Percentiles rank a stretch among this genome's conserved stretches.
phyloP scores from a whole-genome alignment of 2,329 filamentous ascomycete genomes.

The Penicillium sp. region DNA sequence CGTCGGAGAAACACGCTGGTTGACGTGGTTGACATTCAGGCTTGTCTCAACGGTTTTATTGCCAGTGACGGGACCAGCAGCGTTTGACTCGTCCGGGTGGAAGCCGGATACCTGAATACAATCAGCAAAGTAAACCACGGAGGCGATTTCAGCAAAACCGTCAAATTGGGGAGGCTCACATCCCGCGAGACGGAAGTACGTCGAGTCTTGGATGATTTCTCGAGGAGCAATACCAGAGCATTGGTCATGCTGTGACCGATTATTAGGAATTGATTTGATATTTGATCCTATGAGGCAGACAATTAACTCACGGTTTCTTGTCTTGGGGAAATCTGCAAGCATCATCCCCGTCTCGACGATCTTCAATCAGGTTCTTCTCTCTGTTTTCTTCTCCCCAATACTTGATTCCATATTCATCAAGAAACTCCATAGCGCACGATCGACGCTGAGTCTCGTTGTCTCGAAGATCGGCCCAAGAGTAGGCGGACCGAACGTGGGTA shows the following conservation, averaged over 20 bases:
- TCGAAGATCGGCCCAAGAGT: conserved; percentile 14
- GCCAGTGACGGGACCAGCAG: neutral
- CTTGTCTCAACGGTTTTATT: neutral
- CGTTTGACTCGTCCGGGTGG: neutral
- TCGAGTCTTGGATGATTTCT: conserved; percentile 1
- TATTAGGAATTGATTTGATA: neutral
- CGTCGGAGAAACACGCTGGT: neutral
- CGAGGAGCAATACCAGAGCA: neutral
- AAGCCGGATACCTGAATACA: neutral
- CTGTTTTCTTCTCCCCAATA: conserved; percentile 25
- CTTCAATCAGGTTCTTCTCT: conserved; percentile 19
- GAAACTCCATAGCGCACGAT: conserved; percentile 16
- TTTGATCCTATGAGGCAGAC: neutral
- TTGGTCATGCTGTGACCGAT: conserved; percentile 1
- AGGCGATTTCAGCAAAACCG: neutral
- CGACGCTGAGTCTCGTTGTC: conserved; percentile 3
- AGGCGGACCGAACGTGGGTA: neutral
- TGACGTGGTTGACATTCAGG: neutral
- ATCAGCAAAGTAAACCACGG: conserved; percentile 3
- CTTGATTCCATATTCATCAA: conserved; percentile 15
- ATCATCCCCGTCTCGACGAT: conserved; percentile 12
- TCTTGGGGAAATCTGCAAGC: conserved; percentile 19
- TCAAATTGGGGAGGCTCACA: neutral
- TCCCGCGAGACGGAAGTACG: neutral
- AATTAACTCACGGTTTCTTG: conserved; percentile 19